Base-by-base conservation (phyloP, 202 grass and related monocot genomes). In the Zizania palustris region DNA sequence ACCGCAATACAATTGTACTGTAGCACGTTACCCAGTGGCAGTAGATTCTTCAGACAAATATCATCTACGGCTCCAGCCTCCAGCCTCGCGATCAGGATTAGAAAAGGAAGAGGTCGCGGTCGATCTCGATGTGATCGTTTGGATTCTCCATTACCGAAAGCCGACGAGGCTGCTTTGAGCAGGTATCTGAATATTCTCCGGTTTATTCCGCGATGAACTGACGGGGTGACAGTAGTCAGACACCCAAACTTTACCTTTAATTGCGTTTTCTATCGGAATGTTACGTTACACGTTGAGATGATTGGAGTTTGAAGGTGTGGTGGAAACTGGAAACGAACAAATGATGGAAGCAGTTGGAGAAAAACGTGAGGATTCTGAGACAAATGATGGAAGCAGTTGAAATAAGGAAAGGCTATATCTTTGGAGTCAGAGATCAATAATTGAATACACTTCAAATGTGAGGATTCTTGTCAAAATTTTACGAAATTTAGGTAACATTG, bases 151-250 rank as follows among this genome's bases (percentile, higher is more conserved):
- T 40, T 13, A 21, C 71, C 65, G 66, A 68, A 64, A 75, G 75
- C 65, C 46, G 80, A 83, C 80, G 46, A 70, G 5, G 11, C 22
- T 66, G 11, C 22, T 66, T 19, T 73, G 11, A 16, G 68, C 11
- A 14, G 43, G 58, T 19, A 65, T 37, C 64, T 58, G 56, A 78
- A 88, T 84, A 84, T 88, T 65, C 80, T 15, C 71, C 0, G 57
- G 85, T 75, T 80, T 88, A 88, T 88, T 71, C 80, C 57, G 11
- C 18, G 54, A 74, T 4, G 12, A 77, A 51, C 20, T 80, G 80
- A 50, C 63, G 5, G 20, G 60, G 67, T 21, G 82, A 39, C 46
- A 1, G 38, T 84, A 1, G 38, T 84, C 57, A 63, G 9, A 35
- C 48, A 12, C 35, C 56, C 19, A 43, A 53, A 57, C 50, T 65